Conservation (phyloP, 768 basidiomycete genomes). For the Lyophyllum atratum region DNA sequence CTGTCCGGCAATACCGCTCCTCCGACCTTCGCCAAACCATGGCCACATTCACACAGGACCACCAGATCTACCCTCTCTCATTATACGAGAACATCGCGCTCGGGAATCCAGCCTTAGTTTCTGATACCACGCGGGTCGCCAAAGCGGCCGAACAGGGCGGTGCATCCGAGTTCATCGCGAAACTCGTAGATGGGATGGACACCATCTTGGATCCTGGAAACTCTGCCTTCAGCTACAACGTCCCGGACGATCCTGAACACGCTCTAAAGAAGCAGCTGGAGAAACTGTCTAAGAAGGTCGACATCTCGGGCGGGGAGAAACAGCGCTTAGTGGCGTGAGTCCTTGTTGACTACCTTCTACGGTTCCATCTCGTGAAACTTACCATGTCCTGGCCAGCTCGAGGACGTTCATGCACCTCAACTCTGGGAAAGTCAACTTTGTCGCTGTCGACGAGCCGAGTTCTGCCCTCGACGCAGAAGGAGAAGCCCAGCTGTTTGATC, state of each 20-base stretch:
- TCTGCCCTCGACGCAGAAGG: conserved; percentile 44
- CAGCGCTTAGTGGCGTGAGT: conserved; percentile 30
- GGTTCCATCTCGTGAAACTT: neutral
- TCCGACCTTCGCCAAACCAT: conserved; percentile 45
- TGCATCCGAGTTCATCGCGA: conserved; percentile 19
- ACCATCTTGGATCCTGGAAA: conserved; percentile 20
- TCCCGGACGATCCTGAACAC: conserved; percentile 17
- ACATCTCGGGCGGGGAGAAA: conserved; percentile 26
- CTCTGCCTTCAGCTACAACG: conserved; percentile 4
- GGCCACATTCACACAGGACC: conserved; percentile 51
- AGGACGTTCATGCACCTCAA: conserved; percentile 33
- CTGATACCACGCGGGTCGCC: conserved; percentile 21
- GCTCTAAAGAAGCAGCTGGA: conserved; percentile 18
- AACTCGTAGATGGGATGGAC: conserved; percentile 17
- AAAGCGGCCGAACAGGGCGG: conserved; percentile 34
- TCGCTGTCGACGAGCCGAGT: conserved; percentile 41
- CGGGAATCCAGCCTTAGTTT: conserved; percentile 18
- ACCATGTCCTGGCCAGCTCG: conserved; percentile 16
- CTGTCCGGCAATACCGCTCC: conserved; percentile 37
- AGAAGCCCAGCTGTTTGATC: conserved; percentile 37
- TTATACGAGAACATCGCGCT: conserved; percentile 44
- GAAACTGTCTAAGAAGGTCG: conserved; percentile 17
- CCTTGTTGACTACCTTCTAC: neutral
- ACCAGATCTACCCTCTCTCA: conserved; percentile 47
- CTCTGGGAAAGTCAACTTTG: conserved; percentile 31